These are phyloP conservation scores for Spinellus fusiger DNA, from an alignment of 192 early-diverging fungal species.

Conservation along the genomic window DNA sequence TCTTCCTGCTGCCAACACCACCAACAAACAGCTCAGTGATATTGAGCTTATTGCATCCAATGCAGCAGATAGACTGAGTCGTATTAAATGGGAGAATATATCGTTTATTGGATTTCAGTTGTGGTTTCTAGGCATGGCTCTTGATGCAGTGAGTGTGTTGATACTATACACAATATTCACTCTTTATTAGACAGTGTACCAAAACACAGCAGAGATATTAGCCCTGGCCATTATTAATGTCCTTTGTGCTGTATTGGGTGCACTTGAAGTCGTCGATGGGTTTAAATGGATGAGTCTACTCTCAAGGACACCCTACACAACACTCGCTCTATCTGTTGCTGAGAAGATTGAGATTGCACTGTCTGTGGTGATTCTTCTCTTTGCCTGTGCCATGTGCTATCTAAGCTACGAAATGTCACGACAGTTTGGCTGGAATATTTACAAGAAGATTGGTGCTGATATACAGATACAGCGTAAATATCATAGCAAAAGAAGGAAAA, in stretches of 20 bases:
- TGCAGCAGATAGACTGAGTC: constrained; percentile 22
- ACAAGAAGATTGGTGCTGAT: constrained; percentile 64
- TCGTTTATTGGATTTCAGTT: constrained; percentile 32
- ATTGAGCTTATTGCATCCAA: not conserved
- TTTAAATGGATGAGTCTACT: constrained; percentile 22
- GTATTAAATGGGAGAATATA: constrained; percentile 40
- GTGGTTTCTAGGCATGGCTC: constrained; percentile 33
- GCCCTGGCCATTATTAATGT: constrained; percentile 27
- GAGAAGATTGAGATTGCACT: constrained; percentile 31
- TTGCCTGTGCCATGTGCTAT: constrained; percentile 19
- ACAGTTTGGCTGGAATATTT: constrained; percentile 56
- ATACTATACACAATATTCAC: not conserved
- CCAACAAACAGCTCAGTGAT: not conserved
- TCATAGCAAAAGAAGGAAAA: constrained; percentile 15
- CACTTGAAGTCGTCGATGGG: constrained; percentile 31
- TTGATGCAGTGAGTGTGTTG: constrained; percentile 28
- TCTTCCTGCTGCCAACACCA: constrained; percentile 2
- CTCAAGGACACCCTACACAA: not conserved
- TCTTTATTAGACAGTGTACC: constrained; percentile 25
- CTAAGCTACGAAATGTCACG: constrained; percentile 23
- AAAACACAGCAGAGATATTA: constrained; percentile 33
- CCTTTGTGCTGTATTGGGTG: constrained; percentile 30
- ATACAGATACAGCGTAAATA: constrained; percentile 47
- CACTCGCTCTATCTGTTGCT: constrained; percentile 9
- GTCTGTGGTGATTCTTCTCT: constrained; percentile 16